Conservation (phyloP, 1,284 basidiomycete genomes). For the Exobasidium rhododendri region DNA sequence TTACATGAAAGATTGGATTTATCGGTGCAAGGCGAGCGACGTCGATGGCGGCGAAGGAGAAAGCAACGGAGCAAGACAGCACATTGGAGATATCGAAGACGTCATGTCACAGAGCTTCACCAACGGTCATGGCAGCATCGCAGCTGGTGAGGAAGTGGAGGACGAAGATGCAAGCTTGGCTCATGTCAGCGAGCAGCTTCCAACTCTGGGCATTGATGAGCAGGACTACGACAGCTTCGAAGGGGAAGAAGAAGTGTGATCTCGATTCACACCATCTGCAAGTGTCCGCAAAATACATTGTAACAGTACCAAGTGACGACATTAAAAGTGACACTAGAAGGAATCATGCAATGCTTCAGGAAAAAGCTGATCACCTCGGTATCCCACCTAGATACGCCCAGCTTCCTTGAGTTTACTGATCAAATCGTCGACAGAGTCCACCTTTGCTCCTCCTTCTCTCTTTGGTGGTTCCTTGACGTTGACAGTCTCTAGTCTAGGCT, state of each 20-base stretch:
- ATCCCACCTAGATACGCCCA: constrained; percentile 63
- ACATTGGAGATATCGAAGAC: background rate
- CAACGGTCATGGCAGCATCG: background rate
- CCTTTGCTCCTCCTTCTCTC: constrained; percentile 86
- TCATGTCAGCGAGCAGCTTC: background rate
- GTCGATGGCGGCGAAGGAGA: background rate
- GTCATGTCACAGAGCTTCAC: no score
- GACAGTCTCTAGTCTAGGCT: constrained; percentile 77
- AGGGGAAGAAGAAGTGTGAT: background rate
- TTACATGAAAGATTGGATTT: constrained; percentile 36
- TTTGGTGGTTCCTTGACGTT: constrained; percentile 89
- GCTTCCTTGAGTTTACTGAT: constrained; percentile 85
- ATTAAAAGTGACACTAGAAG: no score
- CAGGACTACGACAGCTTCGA: background rate
- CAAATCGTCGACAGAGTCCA: constrained; percentile 82
- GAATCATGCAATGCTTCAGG: no score
- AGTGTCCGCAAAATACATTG: no score
- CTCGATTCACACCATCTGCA: no score
- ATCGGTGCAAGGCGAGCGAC: background rate
- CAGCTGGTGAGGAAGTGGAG: background rate
- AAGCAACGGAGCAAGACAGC: background rate
- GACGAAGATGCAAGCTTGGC: constrained; percentile 2
- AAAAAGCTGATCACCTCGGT: no score
- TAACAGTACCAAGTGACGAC: no score
- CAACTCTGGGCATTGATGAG: background rate